Evolutionary conservation across 2,329 filamentous ascomycete genomes (phyloP).

Genomic region (Trichoderma sp.): DNA sequence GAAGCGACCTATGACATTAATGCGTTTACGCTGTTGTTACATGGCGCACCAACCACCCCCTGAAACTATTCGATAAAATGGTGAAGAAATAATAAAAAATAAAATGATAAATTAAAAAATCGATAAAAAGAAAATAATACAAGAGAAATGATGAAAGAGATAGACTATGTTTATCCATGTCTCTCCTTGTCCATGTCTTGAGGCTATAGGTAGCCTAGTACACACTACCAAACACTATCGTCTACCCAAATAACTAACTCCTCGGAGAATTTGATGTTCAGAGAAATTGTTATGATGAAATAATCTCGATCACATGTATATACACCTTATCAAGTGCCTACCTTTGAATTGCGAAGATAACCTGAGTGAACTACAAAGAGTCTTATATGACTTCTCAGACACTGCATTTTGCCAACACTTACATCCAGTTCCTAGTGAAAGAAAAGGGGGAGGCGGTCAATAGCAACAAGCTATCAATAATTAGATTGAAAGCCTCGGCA

Average conservation of each 20-base stretch:
- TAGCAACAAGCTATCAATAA: background rate
- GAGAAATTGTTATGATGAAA: background rate
- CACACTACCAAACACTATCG: background rate
- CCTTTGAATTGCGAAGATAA: background rate
- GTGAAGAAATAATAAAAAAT: background rate
- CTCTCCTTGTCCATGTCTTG: background rate
- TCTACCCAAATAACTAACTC: background rate
- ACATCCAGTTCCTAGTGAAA: background rate
- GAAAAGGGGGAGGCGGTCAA: background rate
- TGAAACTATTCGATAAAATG: too few relatives aligned
- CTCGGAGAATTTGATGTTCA: background rate
- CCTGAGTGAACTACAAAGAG: background rate
- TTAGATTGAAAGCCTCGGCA: background rate
- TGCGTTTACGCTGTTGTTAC: background rate
- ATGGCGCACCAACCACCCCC: background rate
- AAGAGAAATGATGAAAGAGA: background rate
- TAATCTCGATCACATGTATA: background rate
- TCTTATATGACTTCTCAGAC: background rate
- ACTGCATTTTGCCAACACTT: background rate
- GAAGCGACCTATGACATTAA: background rate
- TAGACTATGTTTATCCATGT: background rate
- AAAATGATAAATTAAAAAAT: background rate
- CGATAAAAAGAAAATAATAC: background rate
- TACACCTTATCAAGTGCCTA: background rate
- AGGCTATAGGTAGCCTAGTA: background rate